Evolutionary conservation across 73 alveolate species (phyloP), one percentile per base, ranked within the genome.

Genomic region (Paramecium bursaria): DNA sequence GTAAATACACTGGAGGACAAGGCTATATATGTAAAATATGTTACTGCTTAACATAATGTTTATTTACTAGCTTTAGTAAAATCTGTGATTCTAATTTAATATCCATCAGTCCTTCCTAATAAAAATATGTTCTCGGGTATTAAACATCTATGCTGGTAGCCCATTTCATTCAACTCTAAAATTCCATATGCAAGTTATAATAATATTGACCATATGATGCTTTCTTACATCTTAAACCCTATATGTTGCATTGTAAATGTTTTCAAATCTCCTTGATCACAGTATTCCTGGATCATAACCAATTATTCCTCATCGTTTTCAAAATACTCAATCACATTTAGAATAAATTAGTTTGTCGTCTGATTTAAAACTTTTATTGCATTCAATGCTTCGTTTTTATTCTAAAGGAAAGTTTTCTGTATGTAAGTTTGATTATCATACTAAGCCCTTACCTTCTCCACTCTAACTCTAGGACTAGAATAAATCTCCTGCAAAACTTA

Each of bases 211-310:
- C 82, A 67, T 14, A 67, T 27, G 7, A 67, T 67, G 39, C 82
- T 67, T 67, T 67, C 82, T 19, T 67, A 10, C 82, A 67, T 67
- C 27, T 67, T 67, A 57, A 39, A 67, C 33, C 82, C 82, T 53
- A 67, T 67, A 44, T 67, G 82, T 42, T 67, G 44, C 14, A 33
- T 9, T 10, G 82, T 67, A 67, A 67, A 67, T 4, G 82, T 67
- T 31, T 42, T n/a, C 0, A 67, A 46, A 67, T 67, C 82, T 0
- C 82, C 82, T 67, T 67, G 44, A 67, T 67, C 82, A 42, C 82
- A 67, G 44, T 67, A 67, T 42, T 67, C 82, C 19, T 67, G 44
- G n/a, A 67, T 67, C n/a, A 67, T 67, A 31, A 67, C 82, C 14
- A 67, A 67, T 67, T 42, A 17, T 42, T 67, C 25, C 44, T 67